Percentiles rank a stretch among this genome's conserved stretches.
Conservation (phyloP, 345 rosid species). For the Citrus sp. region DNA sequence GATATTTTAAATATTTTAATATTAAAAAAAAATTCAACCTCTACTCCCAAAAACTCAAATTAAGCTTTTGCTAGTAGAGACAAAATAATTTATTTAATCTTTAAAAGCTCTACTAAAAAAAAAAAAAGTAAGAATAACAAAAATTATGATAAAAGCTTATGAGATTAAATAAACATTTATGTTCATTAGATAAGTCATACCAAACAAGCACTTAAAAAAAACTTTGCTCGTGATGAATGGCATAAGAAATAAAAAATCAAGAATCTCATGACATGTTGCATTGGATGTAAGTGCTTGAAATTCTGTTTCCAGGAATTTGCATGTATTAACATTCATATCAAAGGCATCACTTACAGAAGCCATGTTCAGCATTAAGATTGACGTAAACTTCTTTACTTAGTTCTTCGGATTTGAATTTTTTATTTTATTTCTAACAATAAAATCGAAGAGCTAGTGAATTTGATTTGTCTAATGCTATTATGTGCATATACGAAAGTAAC, state of each 20-base stretch:
- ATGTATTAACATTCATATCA: not conserved
- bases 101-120: too few species aligned
- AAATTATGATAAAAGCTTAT: too few species aligned
- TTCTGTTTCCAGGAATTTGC: not conserved
- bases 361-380: not conserved
- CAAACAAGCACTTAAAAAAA: too few species aligned
- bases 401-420: too few species aligned
- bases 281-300: not conserved
- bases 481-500: not conserved
- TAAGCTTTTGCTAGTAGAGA: too few species aligned
- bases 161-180: too few species aligned
- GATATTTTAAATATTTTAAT: too few species aligned
- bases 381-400: not conserved
- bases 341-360: not conserved
- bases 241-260: not conserved
- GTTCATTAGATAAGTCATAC: rapidly evolving
- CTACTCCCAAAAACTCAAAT: rapidly evolving
- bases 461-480: not conserved
- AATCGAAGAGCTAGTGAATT: not conserved
- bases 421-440: too few species aligned
- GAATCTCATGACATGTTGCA: too few species aligned
- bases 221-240: not conserved
- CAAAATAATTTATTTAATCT: too few species aligned
- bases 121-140: rapidly evolving
- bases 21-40: too few species aligned